phyloP scores from a whole-genome alignment of 805 yeast genomes.

The Clavispora carvajalis region DNA sequence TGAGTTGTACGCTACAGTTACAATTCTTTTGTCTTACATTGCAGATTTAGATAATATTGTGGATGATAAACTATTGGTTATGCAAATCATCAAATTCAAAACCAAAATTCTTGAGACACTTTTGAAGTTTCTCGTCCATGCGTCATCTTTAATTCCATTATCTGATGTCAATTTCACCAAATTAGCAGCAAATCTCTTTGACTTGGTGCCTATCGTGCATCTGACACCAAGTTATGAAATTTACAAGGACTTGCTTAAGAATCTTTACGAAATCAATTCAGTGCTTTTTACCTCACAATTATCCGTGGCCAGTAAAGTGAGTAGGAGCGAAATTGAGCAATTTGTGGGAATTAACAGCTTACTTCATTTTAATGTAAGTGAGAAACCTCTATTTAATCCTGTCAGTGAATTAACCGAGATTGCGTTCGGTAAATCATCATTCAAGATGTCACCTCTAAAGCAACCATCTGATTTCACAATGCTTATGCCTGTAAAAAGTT shows the following conservation, averaged over 20 bases:
- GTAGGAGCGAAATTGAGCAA: constrained; percentile 28
- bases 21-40: constrained; percentile 23
- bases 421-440: constrained; percentile 13
- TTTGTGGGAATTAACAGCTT: constrained; percentile 28
- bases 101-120: constrained; percentile 23
- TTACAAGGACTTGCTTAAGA: constrained; percentile 21
- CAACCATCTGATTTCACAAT: constrained; percentile 29
- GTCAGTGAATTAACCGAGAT: constrained; percentile 28
- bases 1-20: constrained; percentile 25
- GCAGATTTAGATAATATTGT: constrained; percentile 27
- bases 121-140: constrained; percentile 22
- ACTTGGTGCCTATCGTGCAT: constrained; percentile 28
- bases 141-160: constrained; percentile 28
- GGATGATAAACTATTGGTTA: constrained; percentile 26
- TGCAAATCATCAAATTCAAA: constrained; percentile 34
- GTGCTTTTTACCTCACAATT: constrained; percentile 23
- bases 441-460: constrained; percentile 26
- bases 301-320: constrained; percentile 14
- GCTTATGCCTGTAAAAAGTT: constrained; percentile 18
- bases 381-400: constrained; percentile 10
- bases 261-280: constrained; percentile 26
- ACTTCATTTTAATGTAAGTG: constrained; percentile 9
- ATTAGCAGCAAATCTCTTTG: constrained; percentile 23
- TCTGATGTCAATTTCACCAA: constrained; percentile 26
- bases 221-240: constrained; percentile 22